Conservation (phyloP, 352 stramenopile species). For the Achlya hypogyna region DNA sequence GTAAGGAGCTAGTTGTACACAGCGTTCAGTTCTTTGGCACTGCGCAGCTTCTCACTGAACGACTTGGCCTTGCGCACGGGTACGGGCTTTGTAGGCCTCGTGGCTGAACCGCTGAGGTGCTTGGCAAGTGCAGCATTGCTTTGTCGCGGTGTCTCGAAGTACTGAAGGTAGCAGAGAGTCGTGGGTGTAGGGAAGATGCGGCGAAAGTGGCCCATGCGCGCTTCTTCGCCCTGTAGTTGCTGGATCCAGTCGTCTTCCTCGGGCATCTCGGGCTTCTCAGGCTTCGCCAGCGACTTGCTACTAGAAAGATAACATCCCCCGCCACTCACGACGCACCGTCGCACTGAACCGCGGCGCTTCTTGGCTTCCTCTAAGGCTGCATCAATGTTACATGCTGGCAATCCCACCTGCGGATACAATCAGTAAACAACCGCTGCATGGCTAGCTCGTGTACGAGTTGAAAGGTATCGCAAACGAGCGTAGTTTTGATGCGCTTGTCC, state of each 20-base stretch:
- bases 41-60: conserved; percentile 18
- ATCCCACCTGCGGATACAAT: conserved; percentile 9
- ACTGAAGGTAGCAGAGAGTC: conserved; percentile 40
- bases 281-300: background rate
- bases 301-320: conserved; percentile 19
- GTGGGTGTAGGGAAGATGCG: conserved; percentile 58
- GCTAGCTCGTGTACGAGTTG: conserved; percentile 42
- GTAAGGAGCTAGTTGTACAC: background rate
- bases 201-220: conserved; percentile 53
- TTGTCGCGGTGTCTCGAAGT: conserved; percentile 50
- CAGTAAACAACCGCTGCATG: conserved; percentile 15
- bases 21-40: background rate
- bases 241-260: conserved; percentile 20
- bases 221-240: conserved; percentile 46
- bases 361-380: background rate
- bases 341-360: too few relatives aligned
- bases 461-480: conserved; percentile 80
- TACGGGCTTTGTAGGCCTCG: conserved; percentile 21
- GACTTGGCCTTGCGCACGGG: conserved; percentile 17
- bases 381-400: conserved; percentile 2
- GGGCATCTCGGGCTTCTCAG: too few relatives aligned
- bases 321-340: conserved; percentile 47
- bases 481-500: conserved; percentile 86
- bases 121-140: conserved; percentile 53
- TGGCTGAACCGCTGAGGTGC: conserved; percentile 29